Evolutionary conservation across 495 filamentous ascomycete genomes (phyloP).

Genomic region (Evernia prunastri): DNA sequence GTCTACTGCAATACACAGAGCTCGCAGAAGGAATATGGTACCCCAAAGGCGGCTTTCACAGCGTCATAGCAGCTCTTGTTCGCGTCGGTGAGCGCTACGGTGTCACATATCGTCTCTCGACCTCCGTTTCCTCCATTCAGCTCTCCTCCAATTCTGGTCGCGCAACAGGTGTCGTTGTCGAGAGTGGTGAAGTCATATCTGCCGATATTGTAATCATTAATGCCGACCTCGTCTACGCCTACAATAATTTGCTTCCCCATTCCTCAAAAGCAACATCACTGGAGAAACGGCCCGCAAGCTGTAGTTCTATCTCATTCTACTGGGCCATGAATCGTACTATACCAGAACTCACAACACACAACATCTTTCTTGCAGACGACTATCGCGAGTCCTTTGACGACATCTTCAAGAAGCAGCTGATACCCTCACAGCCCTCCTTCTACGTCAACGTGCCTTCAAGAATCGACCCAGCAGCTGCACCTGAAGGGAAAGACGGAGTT

Average conservation of each 20-base stretch:
- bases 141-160: conserved; percentile 37
- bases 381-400: conserved; percentile 63
- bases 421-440: conserved; percentile 60
- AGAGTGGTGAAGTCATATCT: conserved; percentile 43
- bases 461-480: conserved; percentile 59
- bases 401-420: conserved; percentile 58
- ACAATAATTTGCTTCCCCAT: conserved; percentile 54
- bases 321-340: conserved; percentile 54
- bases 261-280: conserved; percentile 44
- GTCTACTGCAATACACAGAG: conserved; percentile 65
- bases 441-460: conserved; percentile 66
- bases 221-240: conserved; percentile 64
- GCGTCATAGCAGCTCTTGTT: conserved; percentile 50
- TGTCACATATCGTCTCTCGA: conserved; percentile 50
- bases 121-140: conserved; percentile 44
- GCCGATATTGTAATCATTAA: conserved; percentile 62
- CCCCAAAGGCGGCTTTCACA: conserved; percentile 60
- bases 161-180: conserved; percentile 50
- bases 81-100: conserved; percentile 49
- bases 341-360: conserved; percentile 57
- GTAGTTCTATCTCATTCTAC: conserved; percentile 68
- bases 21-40: conserved; percentile 70
- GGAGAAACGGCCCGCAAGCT: conserved; percentile 45
- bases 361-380: conserved; percentile 65
- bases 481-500: conserved; percentile 51